A percentile compares a stretch with the other conserved stretches of the same genome.
phyloP scores from a whole-genome alignment of 2,329 filamentous ascomycete genomes.

The Pseudopithomyces chartarum region DNA sequence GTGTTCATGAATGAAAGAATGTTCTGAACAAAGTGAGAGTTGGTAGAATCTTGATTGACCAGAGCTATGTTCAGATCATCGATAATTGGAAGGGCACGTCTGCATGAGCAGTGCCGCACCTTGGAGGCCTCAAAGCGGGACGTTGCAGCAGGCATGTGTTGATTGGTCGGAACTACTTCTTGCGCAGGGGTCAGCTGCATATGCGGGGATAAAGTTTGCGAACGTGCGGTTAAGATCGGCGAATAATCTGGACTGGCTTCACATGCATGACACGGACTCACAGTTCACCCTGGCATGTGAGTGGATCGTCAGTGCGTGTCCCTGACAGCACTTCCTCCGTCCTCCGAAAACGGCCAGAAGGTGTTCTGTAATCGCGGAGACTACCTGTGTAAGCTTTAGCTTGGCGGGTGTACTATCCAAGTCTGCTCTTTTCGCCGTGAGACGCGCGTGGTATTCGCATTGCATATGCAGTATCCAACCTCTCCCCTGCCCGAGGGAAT shows the following conservation, averaged over 20 bases:
- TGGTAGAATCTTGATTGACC: not conserved
- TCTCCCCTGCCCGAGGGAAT: conserved; percentile 8
- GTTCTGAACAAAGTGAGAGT: not conserved
- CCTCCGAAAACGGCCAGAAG: conserved; percentile 18
- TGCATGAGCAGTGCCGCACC: not conserved
- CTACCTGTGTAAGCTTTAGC: conserved; percentile 27
- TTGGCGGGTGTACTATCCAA: conserved; percentile 18
- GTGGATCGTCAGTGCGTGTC: conserved; percentile 12
- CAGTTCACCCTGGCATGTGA: conserved; percentile 4
- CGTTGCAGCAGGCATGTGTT: not conserved
- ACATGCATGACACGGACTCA: conserved; percentile 15
- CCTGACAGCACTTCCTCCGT: conserved; percentile 13
- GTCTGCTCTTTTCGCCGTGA: conserved; percentile 17
- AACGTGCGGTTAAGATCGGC: conserved; percentile 1
- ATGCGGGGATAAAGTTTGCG: conserved; percentile 11
- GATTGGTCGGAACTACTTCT: not conserved
- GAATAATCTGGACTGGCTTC: conserved; percentile 2
- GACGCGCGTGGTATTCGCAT: conserved; percentile 6
- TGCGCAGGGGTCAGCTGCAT: conserved; percentile 1
- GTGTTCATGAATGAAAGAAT: not conserved
- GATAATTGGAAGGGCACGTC: not conserved
- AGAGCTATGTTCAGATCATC: not conserved
- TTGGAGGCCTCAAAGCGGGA: not conserved
- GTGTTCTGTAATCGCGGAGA: conserved; percentile 22
- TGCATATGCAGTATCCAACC: conserved; percentile 16